Evolutionary conservation across 2,329 filamentous ascomycete genomes (phyloP).

Genomic region (Mollisiaceae sp.): DNA sequence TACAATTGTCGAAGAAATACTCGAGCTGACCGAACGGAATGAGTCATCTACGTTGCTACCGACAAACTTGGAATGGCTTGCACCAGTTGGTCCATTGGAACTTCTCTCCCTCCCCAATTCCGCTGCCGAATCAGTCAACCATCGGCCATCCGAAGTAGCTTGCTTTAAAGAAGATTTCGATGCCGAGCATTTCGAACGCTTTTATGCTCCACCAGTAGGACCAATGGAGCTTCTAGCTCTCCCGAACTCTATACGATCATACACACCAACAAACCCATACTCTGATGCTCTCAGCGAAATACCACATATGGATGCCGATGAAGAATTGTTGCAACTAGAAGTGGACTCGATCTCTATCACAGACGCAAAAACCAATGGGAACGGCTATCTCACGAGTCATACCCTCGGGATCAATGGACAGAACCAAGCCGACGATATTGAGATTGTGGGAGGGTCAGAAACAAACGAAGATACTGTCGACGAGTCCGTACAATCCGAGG

Average conservation of each 20-base stretch:
- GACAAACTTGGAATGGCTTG: slow-evolving; percentile 1
- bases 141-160: background rate
- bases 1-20: background rate
- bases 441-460: slow-evolving; percentile 28
- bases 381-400: slow-evolving; percentile 3
- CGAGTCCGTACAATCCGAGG: slow-evolving; percentile 30
- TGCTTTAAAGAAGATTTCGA: slow-evolving; percentile 16
- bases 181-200: slow-evolving; percentile 11
- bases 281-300: background rate
- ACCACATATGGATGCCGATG: background rate
- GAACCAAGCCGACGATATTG: slow-evolving; percentile 16
- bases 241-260: slow-evolving; percentile 21
- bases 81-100: slow-evolving; percentile 44
- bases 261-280: background rate
- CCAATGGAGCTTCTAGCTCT: slow-evolving; percentile 25
- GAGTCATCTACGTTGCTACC: background rate
- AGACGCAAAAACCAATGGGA: slow-evolving; percentile 8
- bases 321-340: background rate
- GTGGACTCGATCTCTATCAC: background rate
- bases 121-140: slow-evolving; percentile 6
- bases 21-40: background rate
- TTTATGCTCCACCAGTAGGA: slow-evolving; percentile 19
- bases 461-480: slow-evolving; percentile 29
- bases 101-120: slow-evolving; percentile 60
- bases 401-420: slow-evolving; percentile 19